These are phyloP conservation scores for Alternaria sp. DNA, from an alignment of 2,329 filamentous ascomycete genomes.

Conservation along the genomic window DNA sequence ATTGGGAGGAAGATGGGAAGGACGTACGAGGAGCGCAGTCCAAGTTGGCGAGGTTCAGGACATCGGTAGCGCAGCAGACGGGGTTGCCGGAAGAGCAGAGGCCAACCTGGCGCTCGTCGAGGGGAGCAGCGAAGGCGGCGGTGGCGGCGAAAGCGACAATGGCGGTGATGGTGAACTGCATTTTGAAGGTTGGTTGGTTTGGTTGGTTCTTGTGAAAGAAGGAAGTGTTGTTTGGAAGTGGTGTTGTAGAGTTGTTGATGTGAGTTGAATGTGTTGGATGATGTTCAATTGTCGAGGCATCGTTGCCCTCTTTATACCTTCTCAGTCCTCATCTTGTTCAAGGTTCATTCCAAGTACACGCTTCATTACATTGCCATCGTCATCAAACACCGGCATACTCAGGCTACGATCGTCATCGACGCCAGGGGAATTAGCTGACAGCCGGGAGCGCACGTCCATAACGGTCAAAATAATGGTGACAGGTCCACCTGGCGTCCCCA, in stretches of 20 bases:
- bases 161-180: slow-evolving; percentile 46
- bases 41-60: slow-evolving; percentile 64
- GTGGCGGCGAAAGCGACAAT: slow-evolving; percentile 39
- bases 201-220: slow-evolving; percentile 13
- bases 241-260: slow-evolving; percentile 19
- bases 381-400: slow-evolving; percentile 25
- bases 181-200: slow-evolving; percentile 28
- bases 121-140: slow-evolving; percentile 39
- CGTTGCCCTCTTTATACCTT: slow-evolving; percentile 42
- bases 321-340: slow-evolving; percentile 4
- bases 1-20: not conserved
- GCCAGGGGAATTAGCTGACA: slow-evolving; percentile 14
- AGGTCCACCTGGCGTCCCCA: slow-evolving; percentile 25
- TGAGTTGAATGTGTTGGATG: slow-evolving; percentile 33
- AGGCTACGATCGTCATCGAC: slow-evolving; percentile 28
- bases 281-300: slow-evolving; percentile 25
- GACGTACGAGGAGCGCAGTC: slow-evolving; percentile 63
- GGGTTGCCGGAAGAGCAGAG: slow-evolving; percentile 48
- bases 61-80: slow-evolving; percentile 68
- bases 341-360: slow-evolving; percentile 10
- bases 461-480: slow-evolving; percentile 19
- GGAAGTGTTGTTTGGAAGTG: not conserved
- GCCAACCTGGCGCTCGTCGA: slow-evolving; percentile 41
- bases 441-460: slow-evolving; percentile 11
- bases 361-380: slow-evolving; percentile 26